Conservation (phyloP, 345 rosid species). For the Camelina sativa region DNA sequence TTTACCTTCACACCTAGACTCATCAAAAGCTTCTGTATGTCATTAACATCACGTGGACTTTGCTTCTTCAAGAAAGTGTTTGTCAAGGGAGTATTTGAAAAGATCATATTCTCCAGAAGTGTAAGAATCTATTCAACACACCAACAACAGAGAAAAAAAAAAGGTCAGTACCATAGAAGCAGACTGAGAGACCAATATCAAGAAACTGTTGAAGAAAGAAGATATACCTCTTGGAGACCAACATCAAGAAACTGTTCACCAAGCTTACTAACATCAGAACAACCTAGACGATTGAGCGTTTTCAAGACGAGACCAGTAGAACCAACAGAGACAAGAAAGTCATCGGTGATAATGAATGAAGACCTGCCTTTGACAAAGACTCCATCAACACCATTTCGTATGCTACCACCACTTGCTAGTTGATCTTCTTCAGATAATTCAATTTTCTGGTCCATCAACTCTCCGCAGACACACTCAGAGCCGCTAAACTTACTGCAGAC, state of each 20-base stretch:
- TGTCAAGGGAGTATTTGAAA: slow-evolving; percentile 37
- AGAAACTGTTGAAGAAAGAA: slow-evolving; percentile 4
- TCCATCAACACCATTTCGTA: neutral
- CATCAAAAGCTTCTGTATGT: neutral
- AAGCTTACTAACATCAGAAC: slow-evolving; percentile 27
- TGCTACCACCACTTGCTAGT: neutral
- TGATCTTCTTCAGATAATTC: neutral
- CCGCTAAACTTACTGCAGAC: slow-evolving; percentile 12
- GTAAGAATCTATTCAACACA: neutral
- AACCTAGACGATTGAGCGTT: neutral
- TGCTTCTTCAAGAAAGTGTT: slow-evolving; percentile 30
- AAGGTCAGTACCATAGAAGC: neutral
- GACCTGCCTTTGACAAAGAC: slow-evolving; percentile 18
- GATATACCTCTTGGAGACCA: slow-evolving; percentile 27
- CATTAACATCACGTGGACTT: neutral
- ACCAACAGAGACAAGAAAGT: slow-evolving; percentile 10
- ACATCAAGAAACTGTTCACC: slow-evolving; percentile 25
- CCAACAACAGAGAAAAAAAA: neutral
- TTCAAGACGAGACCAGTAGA: slow-evolving; percentile 11
- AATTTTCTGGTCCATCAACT: slow-evolving; percentile 7
- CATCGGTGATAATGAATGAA: slow-evolving; percentile 34
- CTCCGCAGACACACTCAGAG: slow-evolving; percentile 2
- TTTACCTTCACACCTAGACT: neutral
- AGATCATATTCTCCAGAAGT: slow-evolving; percentile 10
- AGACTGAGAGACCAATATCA: slow-evolving; percentile 5